These are phyloP conservation scores for Excoecaria cochinchinensis DNA, from an alignment of 345 rosid genomes.

Conservation along the genomic window DNA sequence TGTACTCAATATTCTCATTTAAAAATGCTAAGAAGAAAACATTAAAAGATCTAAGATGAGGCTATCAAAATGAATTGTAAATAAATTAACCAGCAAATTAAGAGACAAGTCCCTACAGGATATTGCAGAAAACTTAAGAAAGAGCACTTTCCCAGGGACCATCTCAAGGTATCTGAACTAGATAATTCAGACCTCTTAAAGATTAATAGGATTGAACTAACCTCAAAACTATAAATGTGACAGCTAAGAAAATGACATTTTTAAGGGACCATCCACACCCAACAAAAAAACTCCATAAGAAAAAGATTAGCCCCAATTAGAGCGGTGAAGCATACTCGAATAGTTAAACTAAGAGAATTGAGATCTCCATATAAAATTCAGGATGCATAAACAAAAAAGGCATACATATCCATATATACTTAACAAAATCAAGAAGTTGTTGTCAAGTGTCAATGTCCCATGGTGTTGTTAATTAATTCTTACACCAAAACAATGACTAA, in stretches of 20 bases:
- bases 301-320: not conserved
- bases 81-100: not conserved
- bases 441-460: not conserved
- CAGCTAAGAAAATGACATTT: conserved; percentile 1
- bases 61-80: conserved; percentile 5
- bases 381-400: too few species aligned
- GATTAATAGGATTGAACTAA: not conserved
- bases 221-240: not conserved
- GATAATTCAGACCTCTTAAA: not conserved
- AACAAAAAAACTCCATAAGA: not conserved
- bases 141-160: conserved; percentile 1
- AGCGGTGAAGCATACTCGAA: not conserved
- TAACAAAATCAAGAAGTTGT: not conserved
- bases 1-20: not conserved
- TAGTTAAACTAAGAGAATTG: not conserved
- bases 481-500: not conserved
- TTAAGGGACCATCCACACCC: conserved; percentile 9
- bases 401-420: not conserved
- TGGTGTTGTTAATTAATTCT: not conserved
- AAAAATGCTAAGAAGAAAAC: conserved; percentile 6
- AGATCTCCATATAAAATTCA: not conserved
- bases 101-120: not conserved
- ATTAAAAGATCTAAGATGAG: conserved; percentile 1
- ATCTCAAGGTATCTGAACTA: conserved; percentile 1
- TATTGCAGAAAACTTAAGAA: not conserved